Conservation (phyloP, 1,284 basidiomycete species). For the Tetrapyrgos nigripes region DNA sequence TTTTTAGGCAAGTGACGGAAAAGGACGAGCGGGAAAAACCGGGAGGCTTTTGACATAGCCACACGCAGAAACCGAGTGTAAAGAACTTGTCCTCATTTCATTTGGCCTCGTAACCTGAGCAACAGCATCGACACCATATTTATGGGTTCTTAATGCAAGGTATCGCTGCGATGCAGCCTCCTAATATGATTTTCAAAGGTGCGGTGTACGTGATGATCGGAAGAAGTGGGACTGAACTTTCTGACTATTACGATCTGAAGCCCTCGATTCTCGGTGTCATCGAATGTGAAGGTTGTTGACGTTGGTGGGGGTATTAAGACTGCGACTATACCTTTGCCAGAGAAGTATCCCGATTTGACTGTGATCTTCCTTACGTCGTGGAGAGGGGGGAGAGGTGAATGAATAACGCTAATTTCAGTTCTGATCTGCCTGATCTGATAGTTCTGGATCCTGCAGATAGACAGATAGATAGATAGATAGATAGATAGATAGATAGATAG, state of each 20-base stretch:
- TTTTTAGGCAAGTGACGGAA: too few species aligned
- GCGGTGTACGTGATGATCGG: background rate
- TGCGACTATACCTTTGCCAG: slow-evolving; percentile 33
- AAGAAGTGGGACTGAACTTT: background rate
- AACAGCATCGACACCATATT: slow-evolving; percentile 29
- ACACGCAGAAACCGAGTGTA: too few species aligned
- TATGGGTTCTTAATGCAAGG: slow-evolving; percentile 44
- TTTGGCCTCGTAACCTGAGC: slow-evolving; percentile 35
- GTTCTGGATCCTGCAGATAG: slow-evolving; percentile 40
- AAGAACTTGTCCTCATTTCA: background rate
- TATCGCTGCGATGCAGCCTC: slow-evolving; percentile 29
- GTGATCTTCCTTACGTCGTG: slow-evolving; percentile 37
- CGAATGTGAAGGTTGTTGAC: slow-evolving; percentile 43
- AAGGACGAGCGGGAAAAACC: too few species aligned
- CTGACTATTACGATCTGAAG: slow-evolving; percentile 13
- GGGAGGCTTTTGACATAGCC: too few species aligned
- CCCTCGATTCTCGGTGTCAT: slow-evolving; percentile 37
- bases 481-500: too few species aligned
- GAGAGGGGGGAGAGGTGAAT: slow-evolving; percentile 34
- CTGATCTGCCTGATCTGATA: background rate
- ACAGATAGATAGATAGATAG: too few species aligned
- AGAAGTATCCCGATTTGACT: slow-evolving; percentile 33
- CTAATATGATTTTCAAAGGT: slow-evolving; percentile 38
- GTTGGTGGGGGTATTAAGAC: slow-evolving; percentile 49
- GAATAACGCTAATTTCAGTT: background rate